These are phyloP conservation scores for Cornus florida DNA, from an alignment of 148 eudicot species.

Conservation along the genomic window DNA sequence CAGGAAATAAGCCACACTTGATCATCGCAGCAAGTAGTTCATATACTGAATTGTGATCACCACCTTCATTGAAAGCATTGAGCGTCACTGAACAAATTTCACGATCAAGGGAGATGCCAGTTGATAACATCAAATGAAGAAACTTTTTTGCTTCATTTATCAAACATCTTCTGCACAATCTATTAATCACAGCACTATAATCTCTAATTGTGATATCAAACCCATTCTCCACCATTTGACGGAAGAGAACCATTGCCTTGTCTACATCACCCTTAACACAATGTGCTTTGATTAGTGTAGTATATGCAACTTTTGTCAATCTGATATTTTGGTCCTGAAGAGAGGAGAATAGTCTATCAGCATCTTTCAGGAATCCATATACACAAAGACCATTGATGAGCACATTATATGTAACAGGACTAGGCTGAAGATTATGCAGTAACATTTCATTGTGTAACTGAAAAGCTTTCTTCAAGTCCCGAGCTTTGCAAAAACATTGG, in stretches of 20 bases:
- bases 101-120: constrained; percentile 53
- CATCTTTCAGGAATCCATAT: constrained; percentile 50
- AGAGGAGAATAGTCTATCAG: constrained; percentile 47
- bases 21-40: constrained; percentile 33
- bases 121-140: constrained; percentile 54
- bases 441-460: constrained; percentile 56
- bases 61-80: constrained; percentile 30
- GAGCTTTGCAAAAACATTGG: constrained; percentile 58
- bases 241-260: constrained; percentile 50
- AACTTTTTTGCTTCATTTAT: constrained; percentile 58
- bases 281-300: constrained; percentile 74
- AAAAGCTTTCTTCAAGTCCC: constrained; percentile 42
- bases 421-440: constrained; percentile 49
- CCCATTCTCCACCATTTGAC: constrained; percentile 59
- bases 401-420: constrained; percentile 64
- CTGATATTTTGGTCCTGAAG: constrained; percentile 43
- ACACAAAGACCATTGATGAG: constrained; percentile 71
- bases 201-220: constrained; percentile 63
- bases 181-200: constrained; percentile 72
- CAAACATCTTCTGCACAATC: constrained; percentile 70
- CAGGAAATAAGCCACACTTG: constrained; percentile 40
- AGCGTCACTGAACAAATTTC: constrained; percentile 43
- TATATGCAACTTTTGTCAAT: constrained; percentile 68
- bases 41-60: constrained; percentile 23
- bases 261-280: constrained; percentile 70